phyloP scores from a whole-genome alignment of 331 rosid species.

The Malus hybrid region DNA sequence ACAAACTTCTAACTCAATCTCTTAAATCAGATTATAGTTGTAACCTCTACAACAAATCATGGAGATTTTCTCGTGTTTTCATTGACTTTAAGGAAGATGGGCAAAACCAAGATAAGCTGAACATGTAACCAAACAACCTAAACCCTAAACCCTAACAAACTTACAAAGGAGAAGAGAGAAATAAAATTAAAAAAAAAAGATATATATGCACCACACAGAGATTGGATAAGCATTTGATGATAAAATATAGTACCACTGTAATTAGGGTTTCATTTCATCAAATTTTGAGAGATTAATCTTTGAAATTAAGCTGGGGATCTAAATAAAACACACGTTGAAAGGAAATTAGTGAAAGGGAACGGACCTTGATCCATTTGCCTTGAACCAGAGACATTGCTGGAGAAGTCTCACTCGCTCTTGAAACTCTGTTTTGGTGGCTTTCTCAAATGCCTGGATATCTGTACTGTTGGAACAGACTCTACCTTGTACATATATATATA shows the following conservation, averaged over 20 bases:
- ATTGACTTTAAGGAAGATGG: background rate
- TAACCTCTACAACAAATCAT: background rate
- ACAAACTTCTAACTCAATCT: background rate
- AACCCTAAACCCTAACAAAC: background rate
- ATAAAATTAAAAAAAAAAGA: background rate
- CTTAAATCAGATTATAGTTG: background rate
- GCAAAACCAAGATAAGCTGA: background rate
- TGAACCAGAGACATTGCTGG: constrained; percentile 37
- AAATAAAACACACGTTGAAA: background rate
- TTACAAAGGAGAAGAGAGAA: too few relatives aligned
- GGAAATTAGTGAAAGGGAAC: background rate
- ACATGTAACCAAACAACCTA: background rate
- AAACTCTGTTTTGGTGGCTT: too few relatives aligned
- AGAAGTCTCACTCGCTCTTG: background rate
- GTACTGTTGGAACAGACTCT: too few relatives aligned
- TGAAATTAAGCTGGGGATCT: background rate
- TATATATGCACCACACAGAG: background rate
- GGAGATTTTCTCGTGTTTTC: background rate
- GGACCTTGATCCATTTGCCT: constrained; percentile 74
- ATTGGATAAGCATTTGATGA: background rate
- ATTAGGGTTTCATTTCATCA: background rate
- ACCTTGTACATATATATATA: too few relatives aligned
- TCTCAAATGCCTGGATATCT: too few relatives aligned
- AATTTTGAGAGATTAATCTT: background rate
- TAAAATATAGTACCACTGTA: background rate